Evolutionary conservation across 2,329 filamentous ascomycete genomes (phyloP).

Genomic region (Alternaria dauci): DNA sequence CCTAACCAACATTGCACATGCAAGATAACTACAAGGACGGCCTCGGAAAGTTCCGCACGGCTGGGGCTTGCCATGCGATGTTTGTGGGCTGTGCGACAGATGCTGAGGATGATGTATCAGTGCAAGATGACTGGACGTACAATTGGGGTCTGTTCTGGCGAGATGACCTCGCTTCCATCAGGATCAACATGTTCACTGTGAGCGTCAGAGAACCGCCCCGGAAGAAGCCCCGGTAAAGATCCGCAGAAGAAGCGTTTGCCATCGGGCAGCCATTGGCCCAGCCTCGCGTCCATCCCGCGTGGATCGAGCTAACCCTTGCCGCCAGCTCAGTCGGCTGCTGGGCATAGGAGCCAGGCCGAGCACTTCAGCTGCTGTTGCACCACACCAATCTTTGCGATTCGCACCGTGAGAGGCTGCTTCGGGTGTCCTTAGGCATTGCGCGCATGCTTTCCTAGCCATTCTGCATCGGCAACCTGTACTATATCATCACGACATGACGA

Average conservation of each 20-base stretch:
- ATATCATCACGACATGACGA: conserved; percentile 28
- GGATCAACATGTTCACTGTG: background rate
- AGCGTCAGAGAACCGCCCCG: conserved; percentile 4
- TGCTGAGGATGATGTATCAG: background rate
- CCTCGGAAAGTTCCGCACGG: background rate
- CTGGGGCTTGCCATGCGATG: background rate
- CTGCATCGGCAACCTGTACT: conserved; percentile 24
- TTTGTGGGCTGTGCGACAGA: background rate
- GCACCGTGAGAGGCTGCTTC: conserved; percentile 27
- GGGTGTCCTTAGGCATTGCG: conserved; percentile 28
- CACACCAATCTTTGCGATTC: conserved; percentile 28
- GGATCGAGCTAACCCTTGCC: conserved; percentile 15
- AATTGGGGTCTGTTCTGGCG: background rate
- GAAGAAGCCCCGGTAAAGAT: conserved; percentile 15
- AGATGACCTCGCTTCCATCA: background rate
- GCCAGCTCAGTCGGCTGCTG: conserved; percentile 20
- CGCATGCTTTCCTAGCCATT: conserved; percentile 21
- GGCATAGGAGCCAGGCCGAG: conserved; percentile 14
- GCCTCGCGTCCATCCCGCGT: conserved; percentile 17
- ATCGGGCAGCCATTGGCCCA: conserved; percentile 15
- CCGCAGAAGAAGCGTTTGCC: conserved; percentile 19
- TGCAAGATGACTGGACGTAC: background rate
- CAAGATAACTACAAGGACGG: background rate
- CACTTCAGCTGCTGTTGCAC: conserved; percentile 36
- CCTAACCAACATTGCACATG: conserved; percentile 6